Evolutionary conservation across 495 filamentous ascomycete species (phyloP).

Genomic region (Aspergillus wentii): DNA sequence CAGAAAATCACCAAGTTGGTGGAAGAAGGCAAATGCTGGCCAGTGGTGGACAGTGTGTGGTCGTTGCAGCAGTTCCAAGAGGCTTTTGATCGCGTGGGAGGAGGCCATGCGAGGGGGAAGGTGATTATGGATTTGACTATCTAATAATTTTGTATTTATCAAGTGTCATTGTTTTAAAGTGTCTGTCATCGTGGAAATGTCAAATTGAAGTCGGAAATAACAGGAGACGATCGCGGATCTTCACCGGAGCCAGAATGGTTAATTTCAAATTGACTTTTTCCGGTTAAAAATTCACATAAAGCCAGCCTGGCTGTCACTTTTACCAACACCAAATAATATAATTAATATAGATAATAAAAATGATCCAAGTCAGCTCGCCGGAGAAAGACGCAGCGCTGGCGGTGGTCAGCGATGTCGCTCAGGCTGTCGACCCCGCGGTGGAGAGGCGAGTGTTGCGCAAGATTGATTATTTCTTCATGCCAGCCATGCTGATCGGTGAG

Average conservation of each 20-base stretch:
- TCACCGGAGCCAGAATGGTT: no score
- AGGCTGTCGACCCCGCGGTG: constrained; percentile 46
- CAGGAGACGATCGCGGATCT: no score
- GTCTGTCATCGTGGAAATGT: no score
- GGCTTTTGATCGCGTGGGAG: constrained; percentile 40
- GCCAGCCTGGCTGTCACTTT: no score
- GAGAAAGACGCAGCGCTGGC: constrained; percentile 44
- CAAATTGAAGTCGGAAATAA: no score
- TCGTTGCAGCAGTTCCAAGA: constrained; percentile 38
- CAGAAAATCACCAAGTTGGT: constrained; percentile 36
- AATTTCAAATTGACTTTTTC: no score
- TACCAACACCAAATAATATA: no score
- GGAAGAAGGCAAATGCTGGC: constrained; percentile 32
- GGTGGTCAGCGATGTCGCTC: constrained; percentile 47
- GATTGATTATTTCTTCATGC: constrained; percentile 67
- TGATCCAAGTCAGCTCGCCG: no score
- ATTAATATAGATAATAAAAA: no score
- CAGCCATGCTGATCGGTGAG: constrained; percentile 62
- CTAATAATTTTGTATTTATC: no score
- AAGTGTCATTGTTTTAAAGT: no score
- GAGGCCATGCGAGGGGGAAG: constrained; percentile 37
- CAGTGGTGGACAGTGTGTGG: constrained; percentile 45
- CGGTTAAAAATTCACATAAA: no score
- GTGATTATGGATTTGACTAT: constrained; percentile 35
- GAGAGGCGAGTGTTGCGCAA: constrained; percentile 58